Conservation (phyloP, 805 yeast species). For the Ogataea populi-albae region DNA sequence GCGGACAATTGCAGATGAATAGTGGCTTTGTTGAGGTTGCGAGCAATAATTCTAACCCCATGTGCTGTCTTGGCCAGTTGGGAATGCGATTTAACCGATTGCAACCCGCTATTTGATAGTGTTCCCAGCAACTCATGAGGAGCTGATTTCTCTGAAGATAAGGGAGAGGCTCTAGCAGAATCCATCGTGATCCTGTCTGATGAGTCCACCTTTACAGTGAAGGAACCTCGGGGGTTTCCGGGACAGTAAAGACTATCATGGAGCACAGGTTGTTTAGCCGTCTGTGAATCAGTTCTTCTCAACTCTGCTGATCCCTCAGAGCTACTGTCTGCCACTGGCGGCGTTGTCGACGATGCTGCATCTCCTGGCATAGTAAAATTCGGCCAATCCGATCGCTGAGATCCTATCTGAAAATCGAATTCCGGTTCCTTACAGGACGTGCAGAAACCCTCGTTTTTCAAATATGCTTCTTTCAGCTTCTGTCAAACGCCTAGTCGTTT, state of each 20-base stretch:
- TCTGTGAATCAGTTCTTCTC: constrained; percentile 19
- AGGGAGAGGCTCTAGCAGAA: constrained; percentile 6
- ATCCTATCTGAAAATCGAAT: no score
- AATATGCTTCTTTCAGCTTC: no score
- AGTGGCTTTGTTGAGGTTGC: constrained; percentile 65
- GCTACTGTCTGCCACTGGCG: constrained; percentile 1
- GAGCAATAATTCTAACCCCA: constrained; percentile 74
- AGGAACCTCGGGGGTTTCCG: constrained; percentile 22
- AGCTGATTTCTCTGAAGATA: constrained; percentile 5
- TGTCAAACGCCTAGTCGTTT: no score
- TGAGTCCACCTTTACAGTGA: constrained; percentile 21
- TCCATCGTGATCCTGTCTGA: constrained; percentile 12
- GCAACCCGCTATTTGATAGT: constrained; percentile 41
- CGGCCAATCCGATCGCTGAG: no score
- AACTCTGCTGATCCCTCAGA: constrained; percentile 1
- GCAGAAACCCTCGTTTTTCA: no score
- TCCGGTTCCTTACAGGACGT: no score
- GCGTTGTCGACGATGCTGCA: neutral
- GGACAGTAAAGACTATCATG: constrained; percentile 28
- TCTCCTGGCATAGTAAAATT: neutral
- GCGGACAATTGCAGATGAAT: constrained; percentile 67
- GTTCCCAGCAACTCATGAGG: constrained; percentile 20
- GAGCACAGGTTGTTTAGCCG: constrained; percentile 28
- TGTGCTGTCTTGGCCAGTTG: constrained; percentile 78
- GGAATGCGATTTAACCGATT: constrained; percentile 64